Conservation (phyloP, 345 rosid species). For the Salix suchowensis region DNA sequence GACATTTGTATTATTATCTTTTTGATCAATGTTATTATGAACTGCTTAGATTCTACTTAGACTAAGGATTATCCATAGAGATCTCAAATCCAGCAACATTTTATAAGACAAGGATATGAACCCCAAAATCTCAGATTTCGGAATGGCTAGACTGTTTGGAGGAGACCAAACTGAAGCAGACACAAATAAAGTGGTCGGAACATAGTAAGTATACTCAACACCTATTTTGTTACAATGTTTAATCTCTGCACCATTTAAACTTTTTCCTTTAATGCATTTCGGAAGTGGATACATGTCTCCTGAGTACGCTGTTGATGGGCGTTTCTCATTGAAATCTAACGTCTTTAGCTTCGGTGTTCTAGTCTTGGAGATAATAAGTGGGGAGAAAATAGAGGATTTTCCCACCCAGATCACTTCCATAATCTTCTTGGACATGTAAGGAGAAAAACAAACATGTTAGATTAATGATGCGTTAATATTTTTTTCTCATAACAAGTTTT, state of each 20-base stretch:
- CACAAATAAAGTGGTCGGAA: conserved; percentile 3
- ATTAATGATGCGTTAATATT: no score
- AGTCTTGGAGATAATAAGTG: conserved; percentile 7
- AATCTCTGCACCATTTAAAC: background rate
- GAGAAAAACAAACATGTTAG: background rate
- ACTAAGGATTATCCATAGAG: conserved; percentile 19
- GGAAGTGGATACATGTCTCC: conserved; percentile 13
- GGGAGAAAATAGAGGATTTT: conserved; percentile 4
- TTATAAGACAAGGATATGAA: conserved; percentile 2
- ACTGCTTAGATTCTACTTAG: background rate
- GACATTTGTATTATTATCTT: no score
- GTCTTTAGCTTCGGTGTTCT: conserved; percentile 7
- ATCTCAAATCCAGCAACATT: conserved; percentile 17
- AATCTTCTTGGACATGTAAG: conserved; percentile 15
- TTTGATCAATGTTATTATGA: no score
- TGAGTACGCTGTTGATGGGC: background rate
- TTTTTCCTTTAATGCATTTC: no score
- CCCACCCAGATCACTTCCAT: background rate
- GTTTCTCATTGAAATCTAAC: conserved; percentile 1
- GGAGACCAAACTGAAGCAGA: background rate
- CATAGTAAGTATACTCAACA: background rate
- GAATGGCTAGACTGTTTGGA: background rate
- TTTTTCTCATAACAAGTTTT: no score
- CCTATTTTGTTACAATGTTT: no score
- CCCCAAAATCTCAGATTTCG: conserved; percentile 6